Evolutionary conservation across 2,329 filamentous ascomycete genomes (phyloP).

Genomic region (Teratosphaeria viscida): DNA sequence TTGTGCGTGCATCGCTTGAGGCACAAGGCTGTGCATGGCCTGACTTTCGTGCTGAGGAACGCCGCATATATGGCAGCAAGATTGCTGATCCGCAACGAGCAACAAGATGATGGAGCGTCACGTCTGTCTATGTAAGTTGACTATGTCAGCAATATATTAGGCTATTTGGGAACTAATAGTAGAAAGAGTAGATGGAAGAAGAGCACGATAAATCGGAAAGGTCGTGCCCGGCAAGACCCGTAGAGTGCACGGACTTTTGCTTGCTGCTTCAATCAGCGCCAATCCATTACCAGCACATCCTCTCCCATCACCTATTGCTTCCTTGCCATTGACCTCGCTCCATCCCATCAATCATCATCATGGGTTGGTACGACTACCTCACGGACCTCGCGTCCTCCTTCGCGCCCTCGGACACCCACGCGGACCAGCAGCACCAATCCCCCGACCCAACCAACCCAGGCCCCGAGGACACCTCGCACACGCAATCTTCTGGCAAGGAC

Average conservation of each 20-base stretch:
- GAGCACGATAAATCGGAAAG: background rate
- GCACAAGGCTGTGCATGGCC: no score
- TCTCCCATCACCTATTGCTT: background rate
- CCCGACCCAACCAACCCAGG: conserved; percentile 29
- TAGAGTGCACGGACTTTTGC: background rate
- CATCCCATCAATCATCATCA: conserved; percentile 25
- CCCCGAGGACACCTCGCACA: conserved; percentile 34
- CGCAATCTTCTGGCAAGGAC: conserved; percentile 29
- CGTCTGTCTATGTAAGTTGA: background rate
- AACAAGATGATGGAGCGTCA: no score
- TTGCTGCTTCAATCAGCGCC: background rate
- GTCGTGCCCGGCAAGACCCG: background rate
- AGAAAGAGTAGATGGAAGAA: background rate
- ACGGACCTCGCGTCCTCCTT: conserved; percentile 55
- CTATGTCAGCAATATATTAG: no score
- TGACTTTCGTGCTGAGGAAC: no score
- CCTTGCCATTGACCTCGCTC: conserved; percentile 1
- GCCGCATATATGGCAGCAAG: no score
- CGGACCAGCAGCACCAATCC: conserved; percentile 42
- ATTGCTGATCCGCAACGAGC: no score
- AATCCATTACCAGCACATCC: conserved; percentile 1
- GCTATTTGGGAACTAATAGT: no score
- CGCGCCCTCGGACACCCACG: conserved; percentile 40
- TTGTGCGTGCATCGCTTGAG: no score
- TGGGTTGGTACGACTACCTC: conserved; percentile 57